A percentile compares a stretch with the other conserved stretches of the same genome.
phyloP scores from a whole-genome alignment of 1,284 basidiomycete genomes.

The Pascua guehoae region DNA sequence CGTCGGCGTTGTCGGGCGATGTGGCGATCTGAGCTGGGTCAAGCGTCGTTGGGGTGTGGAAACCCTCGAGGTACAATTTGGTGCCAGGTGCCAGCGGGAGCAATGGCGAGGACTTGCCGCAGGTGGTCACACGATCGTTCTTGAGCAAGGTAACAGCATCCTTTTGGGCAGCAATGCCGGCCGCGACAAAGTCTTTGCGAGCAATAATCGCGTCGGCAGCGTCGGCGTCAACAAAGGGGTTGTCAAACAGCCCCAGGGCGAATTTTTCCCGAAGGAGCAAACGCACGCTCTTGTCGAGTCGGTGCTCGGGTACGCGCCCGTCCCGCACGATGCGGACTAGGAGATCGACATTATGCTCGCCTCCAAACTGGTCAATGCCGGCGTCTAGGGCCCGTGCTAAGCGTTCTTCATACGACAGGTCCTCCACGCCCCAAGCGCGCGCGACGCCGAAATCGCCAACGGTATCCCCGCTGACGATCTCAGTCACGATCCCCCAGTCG shows the following conservation, averaged over 20 bases:
- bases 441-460: slow-evolving; percentile 10
- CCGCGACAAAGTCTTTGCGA: not conserved
- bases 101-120: not conserved
- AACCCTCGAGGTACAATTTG: slow-evolving; percentile 11
- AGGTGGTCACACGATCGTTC: not conserved
- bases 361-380: slow-evolving; percentile 21
- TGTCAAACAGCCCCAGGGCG: slow-evolving; percentile 14
- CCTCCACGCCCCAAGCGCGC: slow-evolving; percentile 18
- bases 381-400: slow-evolving; percentile 15
- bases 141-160: slow-evolving; percentile 10
- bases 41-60: slow-evolving; percentile 2
- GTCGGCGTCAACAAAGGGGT: slow-evolving; percentile 11
- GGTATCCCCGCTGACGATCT: not conserved
- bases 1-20: slow-evolving; percentile 8
- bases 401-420: slow-evolving; percentile 12
- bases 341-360: slow-evolving; percentile 10
- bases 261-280: slow-evolving; percentile 13
- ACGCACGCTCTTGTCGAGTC: slow-evolving; percentile 12
- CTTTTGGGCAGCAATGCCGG: slow-evolving; percentile 12
- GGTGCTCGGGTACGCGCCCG: slow-evolving; percentile 11
- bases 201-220: slow-evolving; percentile 8
- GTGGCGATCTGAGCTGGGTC: not conserved
- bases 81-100: slow-evolving; percentile 4
- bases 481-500: slow-evolving; percentile 17
- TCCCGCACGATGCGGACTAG: slow-evolving; percentile 9